A percentile compares a stretch with the other conserved stretches of the same genome.
Conservation (phyloP, 2,329 filamentous ascomycete species). For the Aureobasidium melanogenum region DNA sequence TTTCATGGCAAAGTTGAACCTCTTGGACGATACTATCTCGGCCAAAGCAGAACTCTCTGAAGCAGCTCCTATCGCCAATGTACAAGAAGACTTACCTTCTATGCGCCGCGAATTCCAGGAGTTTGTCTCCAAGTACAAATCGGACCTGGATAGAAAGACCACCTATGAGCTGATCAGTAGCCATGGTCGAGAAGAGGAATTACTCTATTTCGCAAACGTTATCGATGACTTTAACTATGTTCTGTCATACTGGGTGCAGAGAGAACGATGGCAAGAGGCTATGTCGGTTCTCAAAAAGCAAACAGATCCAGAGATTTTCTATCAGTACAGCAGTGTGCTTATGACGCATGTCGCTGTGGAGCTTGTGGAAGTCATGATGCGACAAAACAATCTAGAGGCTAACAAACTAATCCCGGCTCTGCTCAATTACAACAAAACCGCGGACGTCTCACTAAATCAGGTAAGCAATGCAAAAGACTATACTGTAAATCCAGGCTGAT, state of each 20-base stretch:
- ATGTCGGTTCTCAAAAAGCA: conserved; percentile 86
- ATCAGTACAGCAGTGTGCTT: conserved; percentile 92
- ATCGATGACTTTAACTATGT: conserved; percentile 92
- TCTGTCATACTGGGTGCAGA: conserved; percentile 91
- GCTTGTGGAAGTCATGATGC: conserved; percentile 90
- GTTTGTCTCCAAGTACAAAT: conserved; percentile 76
- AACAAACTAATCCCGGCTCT: conserved; percentile 86
- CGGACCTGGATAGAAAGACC: conserved; percentile 81
- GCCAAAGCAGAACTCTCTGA: conserved; percentile 73
- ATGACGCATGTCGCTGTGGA: conserved; percentile 82
- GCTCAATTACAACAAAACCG: conserved; percentile 79
- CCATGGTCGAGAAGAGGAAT: conserved; percentile 85
- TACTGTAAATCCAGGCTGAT: not conserved
- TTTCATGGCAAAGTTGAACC: conserved; percentile 95
- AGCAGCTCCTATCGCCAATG: conserved; percentile 53
- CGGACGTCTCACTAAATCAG: conserved; percentile 51
- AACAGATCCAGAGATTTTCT: conserved; percentile 86
- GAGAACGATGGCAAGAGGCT: conserved; percentile 84
- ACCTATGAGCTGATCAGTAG: conserved; percentile 94
- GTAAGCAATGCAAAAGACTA: not conserved
- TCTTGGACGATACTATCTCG: conserved; percentile 85
- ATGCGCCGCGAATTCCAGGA: conserved; percentile 77
- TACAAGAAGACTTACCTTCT: conserved; percentile 59
- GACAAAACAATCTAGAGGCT: conserved; percentile 75
- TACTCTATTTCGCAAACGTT: conserved; percentile 82